phyloP scores from a whole-genome alignment of 1,284 basidiomycete genomes.

The Blastosporella zonata region DNA sequence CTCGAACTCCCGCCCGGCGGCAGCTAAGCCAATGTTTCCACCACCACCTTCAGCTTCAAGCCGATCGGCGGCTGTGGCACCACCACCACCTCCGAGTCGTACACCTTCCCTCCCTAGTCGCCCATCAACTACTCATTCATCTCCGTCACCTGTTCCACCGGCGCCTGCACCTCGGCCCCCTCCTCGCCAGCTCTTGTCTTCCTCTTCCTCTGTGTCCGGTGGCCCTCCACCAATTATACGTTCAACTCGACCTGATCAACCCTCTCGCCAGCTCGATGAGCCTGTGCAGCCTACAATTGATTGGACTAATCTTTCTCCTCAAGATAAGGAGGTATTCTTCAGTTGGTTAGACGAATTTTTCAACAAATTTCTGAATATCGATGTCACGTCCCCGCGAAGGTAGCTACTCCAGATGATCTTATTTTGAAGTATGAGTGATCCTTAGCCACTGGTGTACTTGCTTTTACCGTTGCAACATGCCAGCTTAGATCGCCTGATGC shows the following conservation, averaged over 20 bases:
- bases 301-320: conserved; percentile 61
- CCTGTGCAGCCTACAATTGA: conserved; percentile 41
- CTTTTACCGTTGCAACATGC: no score
- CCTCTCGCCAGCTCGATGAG: conserved; percentile 11
- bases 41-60: conserved; percentile 20
- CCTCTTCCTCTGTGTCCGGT: conserved; percentile 13
- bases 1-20: conserved; percentile 25
- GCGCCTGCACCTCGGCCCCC: conserved; percentile 18
- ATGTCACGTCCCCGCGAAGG: conserved; percentile 9
- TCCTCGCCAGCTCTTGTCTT: conserved; percentile 11
- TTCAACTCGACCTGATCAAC: conserved; percentile 23
- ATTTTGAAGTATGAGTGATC: no score
- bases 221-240: conserved; percentile 24
- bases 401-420: neutral
- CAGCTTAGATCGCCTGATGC: no score
- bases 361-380: conserved; percentile 37
- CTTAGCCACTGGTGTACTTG: no score
- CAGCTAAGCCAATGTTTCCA: conserved; percentile 10
- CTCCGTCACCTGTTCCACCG: conserved; percentile 15
- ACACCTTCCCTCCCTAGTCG: conserved; percentile 18
- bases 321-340: conserved; percentile 74
- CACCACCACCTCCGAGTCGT: conserved; percentile 21
- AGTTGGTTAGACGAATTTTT: conserved; percentile 79
- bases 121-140: conserved; percentile 16
- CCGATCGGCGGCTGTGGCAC: conserved; percentile 6